Percentiles rank a stretch among this genome's conserved stretches.
phyloP scores from a whole-genome alignment of 140 eudicot genomes.

The Flaveria floridana region DNA sequence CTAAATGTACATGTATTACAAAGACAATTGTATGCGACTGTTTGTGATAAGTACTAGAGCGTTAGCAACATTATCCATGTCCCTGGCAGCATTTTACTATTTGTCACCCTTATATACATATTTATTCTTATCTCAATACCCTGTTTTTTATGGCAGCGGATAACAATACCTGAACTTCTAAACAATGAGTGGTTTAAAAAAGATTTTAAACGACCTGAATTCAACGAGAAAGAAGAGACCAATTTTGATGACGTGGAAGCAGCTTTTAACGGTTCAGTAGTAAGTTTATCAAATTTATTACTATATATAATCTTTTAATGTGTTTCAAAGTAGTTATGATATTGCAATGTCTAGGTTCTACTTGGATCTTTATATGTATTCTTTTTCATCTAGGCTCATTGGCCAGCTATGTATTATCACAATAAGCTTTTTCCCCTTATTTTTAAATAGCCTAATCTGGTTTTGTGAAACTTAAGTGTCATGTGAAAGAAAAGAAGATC shows the following conservation, averaged over 20 bases:
- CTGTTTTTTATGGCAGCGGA: conserved; percentile 55
- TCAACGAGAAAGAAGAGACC: conserved; percentile 70
- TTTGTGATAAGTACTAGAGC: no score
- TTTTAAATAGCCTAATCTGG: no score
- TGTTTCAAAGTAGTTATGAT: no score
- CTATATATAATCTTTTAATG: no score
- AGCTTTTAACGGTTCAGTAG: conserved; percentile 83
- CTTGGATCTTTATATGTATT: no score
- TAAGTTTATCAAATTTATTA: conserved; percentile 33
- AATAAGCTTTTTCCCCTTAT: no score
- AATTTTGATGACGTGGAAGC: conserved; percentile 94
- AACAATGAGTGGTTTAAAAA: conserved; percentile 86
- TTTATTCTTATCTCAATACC: conserved; percentile 16
- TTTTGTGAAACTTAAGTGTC: not conserved
- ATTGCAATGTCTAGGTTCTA: no score
- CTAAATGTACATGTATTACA: no score
- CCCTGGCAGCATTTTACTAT: not conserved
- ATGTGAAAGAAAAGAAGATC: not conserved
- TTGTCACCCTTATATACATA: not conserved
- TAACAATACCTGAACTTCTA: conserved; percentile 70
- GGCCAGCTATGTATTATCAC: no score
- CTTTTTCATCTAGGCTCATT: no score
- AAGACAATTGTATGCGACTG: not conserved
- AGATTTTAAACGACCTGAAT: conserved; percentile 66
- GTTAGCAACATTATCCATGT: not conserved